Evolutionary conservation across 1,284 basidiomycete species (phyloP).

Genomic region (Microbotryum scabiosae): DNA sequence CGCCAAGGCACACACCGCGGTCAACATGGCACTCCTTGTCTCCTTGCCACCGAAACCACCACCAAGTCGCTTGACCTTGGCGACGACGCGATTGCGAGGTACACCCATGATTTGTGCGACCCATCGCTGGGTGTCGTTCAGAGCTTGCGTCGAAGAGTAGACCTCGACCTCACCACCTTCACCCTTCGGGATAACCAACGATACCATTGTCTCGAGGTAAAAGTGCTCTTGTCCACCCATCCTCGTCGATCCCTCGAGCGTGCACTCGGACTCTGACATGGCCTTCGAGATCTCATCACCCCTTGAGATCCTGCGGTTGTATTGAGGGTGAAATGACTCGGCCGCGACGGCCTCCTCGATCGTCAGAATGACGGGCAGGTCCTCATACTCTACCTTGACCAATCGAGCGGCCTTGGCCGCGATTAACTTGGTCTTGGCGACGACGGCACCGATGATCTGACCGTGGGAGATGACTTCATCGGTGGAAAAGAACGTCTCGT

Average conservation of each 20-base stretch:
- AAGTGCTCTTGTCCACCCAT: slow-evolving; percentile 38
- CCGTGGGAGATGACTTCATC: slow-evolving; percentile 38
- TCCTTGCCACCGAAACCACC: slow-evolving; percentile 42
- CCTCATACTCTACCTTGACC: slow-evolving; percentile 40
- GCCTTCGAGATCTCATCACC: slow-evolving; percentile 31
- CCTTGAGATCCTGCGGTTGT: slow-evolving; percentile 22
- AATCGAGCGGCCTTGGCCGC: slow-evolving; percentile 38
- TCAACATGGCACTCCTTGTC: slow-evolving; percentile 25
- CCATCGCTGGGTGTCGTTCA: slow-evolving; percentile 39
- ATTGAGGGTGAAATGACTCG: slow-evolving; percentile 32
- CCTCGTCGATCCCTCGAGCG: slow-evolving; percentile 36
- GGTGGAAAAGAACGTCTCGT: slow-evolving; percentile 40
- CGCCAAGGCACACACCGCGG: slow-evolving; percentile 34
- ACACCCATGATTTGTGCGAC: slow-evolving; percentile 39
- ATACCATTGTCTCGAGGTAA: slow-evolving; percentile 39
- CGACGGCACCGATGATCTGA: slow-evolving; percentile 38
- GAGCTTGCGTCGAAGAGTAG: slow-evolving; percentile 39
- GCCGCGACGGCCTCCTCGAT: slow-evolving; percentile 36
- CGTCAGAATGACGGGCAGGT: slow-evolving; percentile 38
- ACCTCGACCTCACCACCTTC: slow-evolving; percentile 41
- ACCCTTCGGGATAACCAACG: slow-evolving; percentile 37
- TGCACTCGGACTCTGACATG: slow-evolving; percentile 28
- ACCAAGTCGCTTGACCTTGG: slow-evolving; percentile 38
- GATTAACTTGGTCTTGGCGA: slow-evolving; percentile 39
- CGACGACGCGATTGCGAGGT: slow-evolving; percentile 38